Evolutionary conservation across 2,329 filamentous ascomycete genomes (phyloP), one percentile per base, ranked within the genome.

Genomic region (Akanthomyces muscarius): DNA sequence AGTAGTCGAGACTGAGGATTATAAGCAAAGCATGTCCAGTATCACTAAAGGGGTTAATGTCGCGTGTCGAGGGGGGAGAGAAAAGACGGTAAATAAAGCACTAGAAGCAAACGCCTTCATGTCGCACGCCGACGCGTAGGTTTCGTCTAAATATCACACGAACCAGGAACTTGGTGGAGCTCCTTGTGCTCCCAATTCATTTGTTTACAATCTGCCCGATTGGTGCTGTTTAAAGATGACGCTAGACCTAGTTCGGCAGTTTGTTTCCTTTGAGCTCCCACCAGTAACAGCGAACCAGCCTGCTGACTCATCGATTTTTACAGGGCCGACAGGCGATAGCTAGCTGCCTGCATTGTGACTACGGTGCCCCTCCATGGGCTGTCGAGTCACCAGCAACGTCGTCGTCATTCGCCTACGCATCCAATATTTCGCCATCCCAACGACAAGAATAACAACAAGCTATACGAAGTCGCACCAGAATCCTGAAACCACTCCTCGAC

Each of bases 141-240:
- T 48, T 60, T 57, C 44, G 59, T 53, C 59, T 45, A 36, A 36
- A 36, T 36, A 38, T 57, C 53, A 36, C 5, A 45, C 21, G 47
- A 44, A 36, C 21, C n/a, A 36, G 28, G 38, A 57, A 42, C n/a
- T 53, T 23, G 55, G 54, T 57, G 53, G 61, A 63, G 61, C 61
- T 63, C 4, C 44, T 42, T 47, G 36, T 48, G 57, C 18, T 36
- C 18, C 36, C 36, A 42, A 28, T 45, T 52, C 47, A 52, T 48
- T 64, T 64, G 62, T 64, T 64, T 64, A 64, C 62, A 64, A 50
- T 54, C 57, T 64, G 48, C 56, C 55, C 50, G 30, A 55, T 64
- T 61, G 21, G 56, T 51, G 38, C n/a, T 53, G 38, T 21, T 44
- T 55, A 44, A 30, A 13, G 16, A 13, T 6, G 23, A 18, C 56